These are phyloP conservation scores for Saccharomyces eubayanus DNA, from an alignment of 805 yeast genomes.

Conservation along the genomic window DNA sequence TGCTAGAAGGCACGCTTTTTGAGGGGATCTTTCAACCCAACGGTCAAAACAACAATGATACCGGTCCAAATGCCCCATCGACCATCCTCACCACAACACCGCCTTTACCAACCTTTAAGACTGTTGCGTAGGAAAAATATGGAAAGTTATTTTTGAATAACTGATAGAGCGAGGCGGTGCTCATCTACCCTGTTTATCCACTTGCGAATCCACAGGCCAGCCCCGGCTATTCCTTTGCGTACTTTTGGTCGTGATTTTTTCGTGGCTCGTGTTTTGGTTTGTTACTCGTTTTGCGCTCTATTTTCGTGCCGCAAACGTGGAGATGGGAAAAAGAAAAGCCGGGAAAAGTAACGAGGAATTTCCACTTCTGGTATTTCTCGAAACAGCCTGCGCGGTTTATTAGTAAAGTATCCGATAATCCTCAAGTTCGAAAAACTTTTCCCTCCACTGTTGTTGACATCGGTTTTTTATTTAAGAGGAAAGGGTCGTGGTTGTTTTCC, in stretches of 20 bases:
- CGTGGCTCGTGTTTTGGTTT: neutral
- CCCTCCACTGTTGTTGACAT: neutral
- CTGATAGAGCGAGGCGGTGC: neutral
- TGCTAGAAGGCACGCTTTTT: conserved; percentile 18
- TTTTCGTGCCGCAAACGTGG: neutral
- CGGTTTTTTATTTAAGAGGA: neutral
- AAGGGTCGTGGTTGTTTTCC: neutral
- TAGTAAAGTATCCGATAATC: neutral
- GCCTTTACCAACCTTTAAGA: conserved; percentile 26
- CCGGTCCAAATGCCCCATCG: conserved; percentile 49
- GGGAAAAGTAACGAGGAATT: neutral
- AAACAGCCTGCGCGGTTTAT: neutral
- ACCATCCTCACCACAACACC: conserved; percentile 36
- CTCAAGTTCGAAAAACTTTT: neutral
- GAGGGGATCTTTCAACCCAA: conserved; percentile 52
- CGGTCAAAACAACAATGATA: conserved; percentile 55
- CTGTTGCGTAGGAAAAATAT: conserved; percentile 22
- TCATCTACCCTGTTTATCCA: neutral
- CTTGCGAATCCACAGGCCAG: neutral
- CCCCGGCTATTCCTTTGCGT: neutral
- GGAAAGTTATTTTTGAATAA: neutral
- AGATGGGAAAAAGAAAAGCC: neutral
- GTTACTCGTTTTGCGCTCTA: neutral
- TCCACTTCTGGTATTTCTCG: neutral
- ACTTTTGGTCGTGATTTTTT: neutral